These are phyloP conservation scores for Russula sp. DNA, from an alignment of 768 basidiomycete species.

Conservation along the genomic window DNA sequence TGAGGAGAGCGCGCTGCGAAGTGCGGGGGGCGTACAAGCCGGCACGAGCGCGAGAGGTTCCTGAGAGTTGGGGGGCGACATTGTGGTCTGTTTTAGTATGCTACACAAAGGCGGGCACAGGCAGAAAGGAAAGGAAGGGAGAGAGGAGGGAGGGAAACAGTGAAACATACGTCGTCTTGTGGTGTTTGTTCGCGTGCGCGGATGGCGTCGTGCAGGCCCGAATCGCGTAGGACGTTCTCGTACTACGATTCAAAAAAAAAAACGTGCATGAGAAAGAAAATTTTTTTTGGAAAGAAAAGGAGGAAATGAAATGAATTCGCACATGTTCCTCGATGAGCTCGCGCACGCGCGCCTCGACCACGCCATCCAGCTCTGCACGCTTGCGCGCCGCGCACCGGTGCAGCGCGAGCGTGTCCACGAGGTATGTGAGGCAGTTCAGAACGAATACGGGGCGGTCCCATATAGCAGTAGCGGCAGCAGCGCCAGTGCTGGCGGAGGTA, in stretches of 20 bases:
- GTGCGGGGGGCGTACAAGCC: constrained; percentile 50
- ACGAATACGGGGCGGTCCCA: constrained; percentile 86
- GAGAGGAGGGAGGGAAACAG: not conserved
- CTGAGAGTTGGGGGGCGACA: constrained; percentile 27
- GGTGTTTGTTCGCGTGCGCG: constrained; percentile 36
- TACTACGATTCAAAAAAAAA: constrained; percentile 30
- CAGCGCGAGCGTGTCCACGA: constrained; percentile 64
- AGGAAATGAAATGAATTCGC: constrained; percentile 26
- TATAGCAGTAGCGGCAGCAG: constrained; percentile 29
- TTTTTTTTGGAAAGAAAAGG: constrained; percentile 1
- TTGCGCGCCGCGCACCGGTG: constrained; percentile 64
- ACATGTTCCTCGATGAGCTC: constrained; percentile 80
- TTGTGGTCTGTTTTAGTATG: not conserved
- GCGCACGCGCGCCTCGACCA: constrained; percentile 56
- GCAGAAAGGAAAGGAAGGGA: not conserved
- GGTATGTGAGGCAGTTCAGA: constrained; percentile 77
- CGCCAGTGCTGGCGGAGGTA: not conserved
- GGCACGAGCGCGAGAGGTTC: constrained; percentile 74
- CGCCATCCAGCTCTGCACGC: constrained; percentile 45
- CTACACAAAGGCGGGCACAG: not conserved
- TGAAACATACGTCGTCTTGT: constrained; percentile 31
- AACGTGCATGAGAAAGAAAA: not conserved
- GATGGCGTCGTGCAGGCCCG: constrained; percentile 43
- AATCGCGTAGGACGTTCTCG: constrained; percentile 43
- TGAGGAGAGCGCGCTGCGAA: no score